Evolutionary conservation across 768 basidiomycete genomes (phyloP), one percentile per base, ranked within the genome.

Genomic region (Lentinula aciculospora): DNA sequence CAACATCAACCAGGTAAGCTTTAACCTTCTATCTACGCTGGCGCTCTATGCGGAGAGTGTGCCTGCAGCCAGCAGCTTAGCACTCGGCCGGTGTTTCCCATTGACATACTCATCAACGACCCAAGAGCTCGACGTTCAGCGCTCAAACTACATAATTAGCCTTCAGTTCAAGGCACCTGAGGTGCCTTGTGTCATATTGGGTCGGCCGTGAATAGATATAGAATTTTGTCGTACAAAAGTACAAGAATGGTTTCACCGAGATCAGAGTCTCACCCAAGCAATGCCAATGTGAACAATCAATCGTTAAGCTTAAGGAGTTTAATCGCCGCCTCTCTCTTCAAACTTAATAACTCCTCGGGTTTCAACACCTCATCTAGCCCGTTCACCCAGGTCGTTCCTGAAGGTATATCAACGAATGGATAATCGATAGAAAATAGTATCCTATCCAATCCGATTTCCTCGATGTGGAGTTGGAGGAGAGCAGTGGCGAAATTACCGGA

Each of bases 391-490:
- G 60, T 53, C 25, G 46, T 51, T 19, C 60, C 59, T 10, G n/a
- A n/a, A 31, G 47, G 27, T 15, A 62, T 62, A 32, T 40, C 31
- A 46, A 53, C 70, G 57, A 67, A 72, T 1, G 70, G 71, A 61
- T 72, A 74, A 53, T 72, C 71, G 39, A 76, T 70, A 6, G 76
- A 78, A 59, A 71, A 75, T 68, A 78, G 59, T 13, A 78, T 76
- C 25, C 69, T 66, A 56, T 73, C 66, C 21, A 76, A 58, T 12
- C 74, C 76, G 58, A 77, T 75, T 56, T 74, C 66, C n/a, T 63
- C 56, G 19, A 67, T 69, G 54, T 77, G 75, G 58, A 76, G 75
- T 37, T 74, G 53, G 12, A 76, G 64, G 8, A 77, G 68, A 21
- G 63, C 58, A 1, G 75, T 75, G 3, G 71, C 72, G 53, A 77